These are phyloP conservation scores for Grammothele lineata DNA, from an alignment of 768 basidiomycete genomes.

Conservation along the genomic window DNA sequence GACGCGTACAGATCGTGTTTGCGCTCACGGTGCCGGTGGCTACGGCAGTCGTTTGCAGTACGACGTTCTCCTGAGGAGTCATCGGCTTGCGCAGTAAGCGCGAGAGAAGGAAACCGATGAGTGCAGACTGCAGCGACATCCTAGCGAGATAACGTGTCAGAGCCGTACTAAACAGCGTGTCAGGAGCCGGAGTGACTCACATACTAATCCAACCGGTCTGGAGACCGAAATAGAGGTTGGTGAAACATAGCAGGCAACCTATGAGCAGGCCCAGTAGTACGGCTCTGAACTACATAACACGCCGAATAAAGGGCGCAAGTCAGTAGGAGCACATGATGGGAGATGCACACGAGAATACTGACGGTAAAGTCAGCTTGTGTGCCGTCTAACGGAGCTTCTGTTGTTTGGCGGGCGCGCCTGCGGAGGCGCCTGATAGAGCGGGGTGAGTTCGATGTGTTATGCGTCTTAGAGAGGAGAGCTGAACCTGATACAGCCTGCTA, in stretches of 20 bases:
- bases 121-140: conserved; percentile 95
- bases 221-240: conserved; percentile 84
- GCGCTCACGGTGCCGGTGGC: conserved; percentile 70
- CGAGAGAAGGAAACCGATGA: conserved; percentile 88
- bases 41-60: conserved; percentile 92
- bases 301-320: too few species aligned
- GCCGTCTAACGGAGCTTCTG: conserved; percentile 8
- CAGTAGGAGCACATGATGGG: not conserved
- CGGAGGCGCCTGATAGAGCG: conserved; percentile 3
- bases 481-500: conserved; percentile 11
- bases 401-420: conserved; percentile 4
- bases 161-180: too few species aligned
- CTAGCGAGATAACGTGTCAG: conserved; percentile 32
- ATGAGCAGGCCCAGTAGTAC: conserved; percentile 77
- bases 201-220: conserved; percentile 91
- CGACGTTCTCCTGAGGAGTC: conserved; percentile 89
- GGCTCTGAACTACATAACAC: conserved; percentile 49
- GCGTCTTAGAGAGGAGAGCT: not conserved
- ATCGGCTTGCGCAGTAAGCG: conserved; percentile 66
- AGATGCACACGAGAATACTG: not conserved
- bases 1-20: not conserved
- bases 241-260: conserved; percentile 86
- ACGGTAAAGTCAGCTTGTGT: conserved; percentile 18
- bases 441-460: not conserved
- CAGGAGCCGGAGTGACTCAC: conserved; percentile 36